Conservation (phyloP, 2,329 filamentous ascomycete species). For the Fusarium sp. region DNA sequence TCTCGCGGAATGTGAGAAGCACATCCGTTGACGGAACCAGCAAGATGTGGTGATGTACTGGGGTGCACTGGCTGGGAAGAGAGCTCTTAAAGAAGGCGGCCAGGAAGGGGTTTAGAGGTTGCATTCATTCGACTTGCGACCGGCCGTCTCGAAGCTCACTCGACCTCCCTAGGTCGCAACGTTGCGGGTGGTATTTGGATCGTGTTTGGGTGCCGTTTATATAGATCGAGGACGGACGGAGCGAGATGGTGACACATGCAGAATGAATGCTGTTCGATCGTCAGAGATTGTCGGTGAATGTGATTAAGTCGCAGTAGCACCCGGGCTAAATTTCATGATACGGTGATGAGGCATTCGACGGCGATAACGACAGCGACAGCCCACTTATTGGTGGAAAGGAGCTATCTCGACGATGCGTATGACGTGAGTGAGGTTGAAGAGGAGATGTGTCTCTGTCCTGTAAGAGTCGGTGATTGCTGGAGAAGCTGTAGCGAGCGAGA, state of each 20-base stretch:
- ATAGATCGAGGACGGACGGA: conserved; percentile 21
- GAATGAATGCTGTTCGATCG: conserved; percentile 11
- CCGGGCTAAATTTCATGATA: conserved; percentile 31
- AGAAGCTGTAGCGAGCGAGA: conserved; percentile 12
- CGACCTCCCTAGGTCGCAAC: conserved; percentile 41
- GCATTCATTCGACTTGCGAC: conserved; percentile 69
- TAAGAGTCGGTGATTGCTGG: conserved; percentile 8
- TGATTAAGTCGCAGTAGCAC: conserved; percentile 25
- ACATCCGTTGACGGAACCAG: conserved; percentile 94
- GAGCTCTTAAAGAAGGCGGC: conserved; percentile 98
- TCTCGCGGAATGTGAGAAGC: conserved; percentile 86
- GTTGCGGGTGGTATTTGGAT: conserved; percentile 19
- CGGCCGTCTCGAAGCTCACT: conserved; percentile 41
- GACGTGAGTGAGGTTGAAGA: conserved; percentile 20
- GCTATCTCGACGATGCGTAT: conserved; percentile 7
- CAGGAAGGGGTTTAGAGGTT: conserved; percentile 98
- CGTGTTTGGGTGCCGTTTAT: conserved; percentile 16
- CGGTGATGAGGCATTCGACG: conserved; percentile 36
- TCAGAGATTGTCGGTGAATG: conserved; percentile 7
- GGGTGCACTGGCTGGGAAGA: conserved; percentile 88
- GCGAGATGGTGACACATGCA: conserved; percentile 40
- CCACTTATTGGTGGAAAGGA: conserved; percentile 19
- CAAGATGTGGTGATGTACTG: conserved; percentile 90
- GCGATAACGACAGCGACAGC: conserved; percentile 34
- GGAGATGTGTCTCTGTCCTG: conserved; percentile 2